Conservation (phyloP, 2,329 filamentous ascomycete species). For the Botryotinia convoluta region DNA sequence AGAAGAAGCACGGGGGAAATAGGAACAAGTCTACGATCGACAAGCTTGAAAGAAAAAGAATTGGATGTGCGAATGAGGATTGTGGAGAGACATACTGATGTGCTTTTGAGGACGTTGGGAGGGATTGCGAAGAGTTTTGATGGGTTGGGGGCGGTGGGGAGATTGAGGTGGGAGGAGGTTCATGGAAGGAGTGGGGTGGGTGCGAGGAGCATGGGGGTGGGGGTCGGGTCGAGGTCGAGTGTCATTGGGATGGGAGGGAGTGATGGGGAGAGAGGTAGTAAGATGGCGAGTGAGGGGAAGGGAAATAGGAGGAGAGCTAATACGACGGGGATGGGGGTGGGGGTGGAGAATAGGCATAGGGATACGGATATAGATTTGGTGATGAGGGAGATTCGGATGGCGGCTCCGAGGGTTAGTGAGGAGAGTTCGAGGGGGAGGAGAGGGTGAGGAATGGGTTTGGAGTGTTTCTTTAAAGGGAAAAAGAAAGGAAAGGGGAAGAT, state of each 20-base stretch:
- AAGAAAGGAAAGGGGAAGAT: background rate
- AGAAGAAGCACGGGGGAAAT: background rate
- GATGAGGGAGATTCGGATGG: conserved; percentile 11
- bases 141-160: background rate
- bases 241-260: background rate
- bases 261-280: background rate
- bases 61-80: conserved; percentile 28
- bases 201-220: background rate
- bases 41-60: conserved; percentile 26
- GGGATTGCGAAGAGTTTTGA: conserved; percentile 24
- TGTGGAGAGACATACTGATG: conserved; percentile 33
- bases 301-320: background rate
- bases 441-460: background rate
- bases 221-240: background rate
- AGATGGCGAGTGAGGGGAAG: background rate
- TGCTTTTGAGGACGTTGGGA: conserved; percentile 28
- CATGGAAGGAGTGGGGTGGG: background rate
- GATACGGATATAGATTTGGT: background rate
- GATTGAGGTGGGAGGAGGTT: background rate
- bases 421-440: background rate
- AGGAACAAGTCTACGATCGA: conserved; percentile 18
- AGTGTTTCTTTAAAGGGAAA: background rate
- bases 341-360: background rate
- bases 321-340: background rate
- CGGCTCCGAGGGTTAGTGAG: background rate